Percentiles rank a stretch among this genome's conserved stretches.
Conservation (phyloP, 371 early-diverging fungal genomes). For the Lichtheimia corymbifera region DNA sequence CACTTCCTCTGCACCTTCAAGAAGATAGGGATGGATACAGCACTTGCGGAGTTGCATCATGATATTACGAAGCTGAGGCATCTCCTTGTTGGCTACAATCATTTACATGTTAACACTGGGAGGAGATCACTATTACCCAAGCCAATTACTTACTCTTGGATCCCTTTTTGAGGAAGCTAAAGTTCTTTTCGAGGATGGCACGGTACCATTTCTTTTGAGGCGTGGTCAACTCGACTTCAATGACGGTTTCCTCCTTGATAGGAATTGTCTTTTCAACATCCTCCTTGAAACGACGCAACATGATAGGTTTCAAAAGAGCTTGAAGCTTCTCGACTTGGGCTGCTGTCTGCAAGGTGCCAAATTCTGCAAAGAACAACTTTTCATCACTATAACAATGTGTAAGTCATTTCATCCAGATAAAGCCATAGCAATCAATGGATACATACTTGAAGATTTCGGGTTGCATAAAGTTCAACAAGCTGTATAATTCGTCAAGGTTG, state of each 20-base stretch:
- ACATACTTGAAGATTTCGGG: constrained; percentile 60
- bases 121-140: not conserved
- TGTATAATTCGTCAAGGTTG: constrained; percentile 90
- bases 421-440: not conserved
- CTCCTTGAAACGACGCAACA: constrained; percentile 80
- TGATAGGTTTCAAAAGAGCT: constrained; percentile 69
- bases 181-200: constrained; percentile 91
- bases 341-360: constrained; percentile 72
- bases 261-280: constrained; percentile 88
- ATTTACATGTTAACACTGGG: too few species aligned
- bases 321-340: constrained; percentile 80
- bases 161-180: constrained; percentile 74
- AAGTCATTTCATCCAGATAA: not conserved
- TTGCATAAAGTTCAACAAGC: constrained; percentile 90
- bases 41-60: constrained; percentile 88
- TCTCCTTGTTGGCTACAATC: constrained; percentile 43
- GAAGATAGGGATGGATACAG: constrained; percentile 85
- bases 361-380: constrained; percentile 73
- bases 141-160: constrained; percentile 43
- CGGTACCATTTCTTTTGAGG: constrained; percentile 88
- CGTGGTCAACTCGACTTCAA: constrained; percentile 83
- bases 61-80: constrained; percentile 67
- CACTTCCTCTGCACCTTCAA: constrained; percentile 86
- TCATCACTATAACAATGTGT: constrained; percentile 53
- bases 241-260: constrained; percentile 88